Evolutionary conservation across 2,329 filamentous ascomycete species (phyloP), one percentile per base, ranked within the genome.

Genomic region (Penicillium rolfsii): DNA sequence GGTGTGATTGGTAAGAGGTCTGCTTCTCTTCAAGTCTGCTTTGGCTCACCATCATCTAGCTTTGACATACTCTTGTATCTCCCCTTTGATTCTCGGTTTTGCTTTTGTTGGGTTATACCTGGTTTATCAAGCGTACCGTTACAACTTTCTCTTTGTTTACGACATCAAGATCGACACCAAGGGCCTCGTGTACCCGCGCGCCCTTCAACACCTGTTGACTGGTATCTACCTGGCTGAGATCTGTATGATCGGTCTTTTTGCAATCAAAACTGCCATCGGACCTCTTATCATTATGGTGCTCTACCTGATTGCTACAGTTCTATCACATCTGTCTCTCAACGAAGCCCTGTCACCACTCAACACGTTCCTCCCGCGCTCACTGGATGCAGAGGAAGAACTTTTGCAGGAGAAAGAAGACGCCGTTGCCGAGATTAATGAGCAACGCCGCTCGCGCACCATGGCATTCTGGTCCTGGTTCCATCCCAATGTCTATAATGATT

Each of bases 61-160:
- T 33, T 86, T 97, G 57, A 90, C 88, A 38, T 97, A 97, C 73
- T 89, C 92, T 2, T 90, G 89, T 68, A 96, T 97, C 68, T 91
- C 93, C 2, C 93, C 93, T 0, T 80, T 97, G 1, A 88, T 97
- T 57, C 83, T 97, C 22, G 85, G 88, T 7, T 97, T 97, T 71
- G 91, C 91, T 5, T 88, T 89, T 0, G 80, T 91, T 16, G 93
- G 91, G 28, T 85, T 97, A 64, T 86, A 83, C 40, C 81, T 95
- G 40, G 92, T 97, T 73, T 96, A 96, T 73, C 80, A 94, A 57
- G 91, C 92, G 40, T 97, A 93, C 82, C 87, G 91, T 38, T 97
- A 97, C 82, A 96, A 97, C 72, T 81, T 97, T 55, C 83, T 97
- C 55, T 97, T 91, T 75, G 92, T 96, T 5, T 89, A 89, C 58